Evolutionary conservation across 768 basidiomycete genomes (phyloP).

Genomic region (Russula ochroleuca): DNA sequence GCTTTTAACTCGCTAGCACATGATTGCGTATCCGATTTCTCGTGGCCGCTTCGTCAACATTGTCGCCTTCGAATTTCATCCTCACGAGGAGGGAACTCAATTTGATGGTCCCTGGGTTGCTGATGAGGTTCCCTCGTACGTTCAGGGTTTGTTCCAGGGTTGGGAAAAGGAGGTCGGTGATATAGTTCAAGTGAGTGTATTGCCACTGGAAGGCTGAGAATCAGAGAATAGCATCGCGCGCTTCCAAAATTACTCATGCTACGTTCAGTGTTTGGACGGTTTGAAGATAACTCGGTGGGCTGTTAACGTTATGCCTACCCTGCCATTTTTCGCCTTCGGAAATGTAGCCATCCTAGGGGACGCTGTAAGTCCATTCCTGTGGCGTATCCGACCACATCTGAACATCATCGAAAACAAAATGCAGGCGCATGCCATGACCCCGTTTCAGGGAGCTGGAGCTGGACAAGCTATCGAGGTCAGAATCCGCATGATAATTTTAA

Average conservation of each 20-base stretch:
- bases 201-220: neutral
- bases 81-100: constrained; percentile 14
- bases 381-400: neutral
- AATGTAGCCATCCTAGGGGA: constrained; percentile 48
- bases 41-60: constrained; percentile 53
- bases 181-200: constrained; percentile 46
- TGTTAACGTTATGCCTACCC: constrained; percentile 51
- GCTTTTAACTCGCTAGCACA: constrained; percentile 40
- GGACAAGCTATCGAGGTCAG: constrained; percentile 44
- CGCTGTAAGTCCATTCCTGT: constrained; percentile 31
- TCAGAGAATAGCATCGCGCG: neutral
- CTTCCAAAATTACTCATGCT: neutral
- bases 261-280: constrained; percentile 8
- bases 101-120: constrained; percentile 12
- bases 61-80: constrained; percentile 15
- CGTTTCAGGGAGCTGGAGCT: constrained; percentile 42
- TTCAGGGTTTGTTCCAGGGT: constrained; percentile 9
- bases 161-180: constrained; percentile 29
- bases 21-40: constrained; percentile 59
- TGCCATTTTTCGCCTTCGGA: constrained; percentile 50
- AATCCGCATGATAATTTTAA: neutral
- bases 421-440: constrained; percentile 40
- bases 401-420: neutral
- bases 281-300: constrained; percentile 48
- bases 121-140: neutral